phyloP scores from a whole-genome alignment of 2,329 filamentous ascomycete genomes.

The Fusarium luffae region DNA sequence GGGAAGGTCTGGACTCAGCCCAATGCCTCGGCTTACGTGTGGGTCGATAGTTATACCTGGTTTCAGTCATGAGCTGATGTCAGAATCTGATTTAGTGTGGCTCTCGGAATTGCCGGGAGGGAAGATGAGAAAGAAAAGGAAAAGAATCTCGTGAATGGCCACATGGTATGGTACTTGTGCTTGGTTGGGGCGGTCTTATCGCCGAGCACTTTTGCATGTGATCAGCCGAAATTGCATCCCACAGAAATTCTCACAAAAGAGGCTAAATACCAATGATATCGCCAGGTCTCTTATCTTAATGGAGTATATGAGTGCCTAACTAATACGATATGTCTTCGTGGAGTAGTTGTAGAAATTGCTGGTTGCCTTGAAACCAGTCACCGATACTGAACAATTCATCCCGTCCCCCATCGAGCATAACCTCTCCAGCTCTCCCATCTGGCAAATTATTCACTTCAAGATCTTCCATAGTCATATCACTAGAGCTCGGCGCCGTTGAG shows the following conservation, averaged over 20 bases:
- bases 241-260: neutral
- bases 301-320: neutral
- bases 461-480: neutral
- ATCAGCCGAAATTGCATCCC: neutral
- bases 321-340: conserved; percentile 24
- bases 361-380: conserved; percentile 32
- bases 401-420: neutral
- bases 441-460: neutral
- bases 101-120: neutral
- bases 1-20: neutral
- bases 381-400: neutral
- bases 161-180: neutral
- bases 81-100: neutral
- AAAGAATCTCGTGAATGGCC: neutral
- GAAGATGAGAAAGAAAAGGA: neutral
- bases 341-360: conserved; percentile 32
- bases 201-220: conserved; percentile 15
- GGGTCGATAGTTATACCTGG: conserved; percentile 4
- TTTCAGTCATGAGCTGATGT: conserved; percentile 15
- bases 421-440: neutral
- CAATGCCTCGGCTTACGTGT: conserved; percentile 24
- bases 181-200: neutral
- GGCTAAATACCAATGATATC: neutral
- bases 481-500: neutral
- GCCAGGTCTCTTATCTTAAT: fast-evolving